These are phyloP conservation scores for Nakaseomyces sp. DNA, from an alignment of 1,139 yeast species.

Conservation along the genomic window DNA sequence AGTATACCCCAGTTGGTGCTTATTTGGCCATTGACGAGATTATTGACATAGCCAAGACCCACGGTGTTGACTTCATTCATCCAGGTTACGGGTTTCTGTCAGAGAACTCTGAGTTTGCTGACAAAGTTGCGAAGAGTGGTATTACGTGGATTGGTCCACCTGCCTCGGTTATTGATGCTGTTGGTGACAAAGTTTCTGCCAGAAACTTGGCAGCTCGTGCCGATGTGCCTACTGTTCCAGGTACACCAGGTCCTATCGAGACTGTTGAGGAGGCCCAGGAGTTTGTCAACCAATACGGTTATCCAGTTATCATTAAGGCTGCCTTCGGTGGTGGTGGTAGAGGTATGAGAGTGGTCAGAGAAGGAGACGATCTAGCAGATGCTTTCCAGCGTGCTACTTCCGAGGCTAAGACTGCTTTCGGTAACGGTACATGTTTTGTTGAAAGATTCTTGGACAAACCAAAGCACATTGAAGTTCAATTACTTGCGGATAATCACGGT, in stretches of 20 bases:
- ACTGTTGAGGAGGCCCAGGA: constrained; percentile 64
- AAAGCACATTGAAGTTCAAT: constrained; percentile 95
- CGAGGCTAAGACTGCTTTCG: constrained; percentile 91
- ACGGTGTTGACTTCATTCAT: constrained; percentile 90
- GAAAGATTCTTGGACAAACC: constrained; percentile 94
- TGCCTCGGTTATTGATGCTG: constrained; percentile 81
- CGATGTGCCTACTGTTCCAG: constrained; percentile 91
- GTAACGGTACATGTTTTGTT: constrained; percentile 96
- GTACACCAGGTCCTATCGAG: constrained; percentile 95
- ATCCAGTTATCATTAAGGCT: constrained; percentile 95
- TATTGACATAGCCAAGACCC: constrained; percentile 78
- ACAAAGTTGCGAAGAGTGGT: constrained; percentile 83
- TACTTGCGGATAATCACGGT: constrained; percentile 89
- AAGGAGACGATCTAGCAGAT: constrained; percentile 87
- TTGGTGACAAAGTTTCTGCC: constrained; percentile 96
- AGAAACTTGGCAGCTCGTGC: constrained; percentile 75
- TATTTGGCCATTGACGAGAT: constrained; percentile 94
- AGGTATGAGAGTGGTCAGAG: constrained; percentile 98
- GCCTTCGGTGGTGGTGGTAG: constrained; percentile 99
- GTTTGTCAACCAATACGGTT: constrained; percentile 79
- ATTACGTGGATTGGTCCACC: constrained; percentile 97
- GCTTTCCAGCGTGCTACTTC: constrained; percentile 91
- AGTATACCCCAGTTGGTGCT: constrained; percentile 92
- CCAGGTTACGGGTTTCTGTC: constrained; percentile 97
- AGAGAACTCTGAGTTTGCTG: constrained; percentile 91